phyloP scores from a whole-genome alignment of 2,329 filamentous ascomycete species.

The Sporothrix luriei region DNA sequence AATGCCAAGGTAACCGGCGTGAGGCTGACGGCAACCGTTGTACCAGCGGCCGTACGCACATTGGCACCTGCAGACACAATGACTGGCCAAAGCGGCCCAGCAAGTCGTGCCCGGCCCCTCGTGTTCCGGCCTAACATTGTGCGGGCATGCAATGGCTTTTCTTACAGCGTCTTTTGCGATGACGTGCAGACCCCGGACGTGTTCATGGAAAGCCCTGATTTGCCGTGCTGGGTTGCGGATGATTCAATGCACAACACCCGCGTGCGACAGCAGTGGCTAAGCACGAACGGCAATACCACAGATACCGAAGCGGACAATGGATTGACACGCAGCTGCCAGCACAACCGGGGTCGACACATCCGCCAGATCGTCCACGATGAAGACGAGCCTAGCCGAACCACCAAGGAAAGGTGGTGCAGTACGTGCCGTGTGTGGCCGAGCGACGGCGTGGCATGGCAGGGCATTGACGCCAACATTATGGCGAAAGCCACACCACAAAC shows the following conservation, averaged over 20 bases:
- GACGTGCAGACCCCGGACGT: slow-evolving; percentile 21
- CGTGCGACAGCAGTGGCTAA: slow-evolving; percentile 8
- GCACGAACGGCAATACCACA: not conserved
- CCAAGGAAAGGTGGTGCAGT: not conserved
- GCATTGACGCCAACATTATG: slow-evolving; percentile 1
- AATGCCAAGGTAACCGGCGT: slow-evolving; percentile 17
- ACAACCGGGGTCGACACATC: slow-evolving; percentile 13
- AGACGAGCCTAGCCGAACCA: not conserved
- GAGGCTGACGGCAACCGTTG: not conserved
- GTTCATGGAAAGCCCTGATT: not conserved
- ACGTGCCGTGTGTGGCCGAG: slow-evolving; percentile 1
- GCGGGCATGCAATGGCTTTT: slow-evolving; percentile 20
- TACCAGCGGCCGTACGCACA: not conserved
- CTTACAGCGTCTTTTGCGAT: slow-evolving; percentile 20
- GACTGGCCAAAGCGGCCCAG: not conserved
- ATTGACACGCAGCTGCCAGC: slow-evolving; percentile 19
- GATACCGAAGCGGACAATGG: slow-evolving; percentile 11
- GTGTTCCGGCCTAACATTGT: slow-evolving; percentile 2
- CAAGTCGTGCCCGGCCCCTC: not conserved
- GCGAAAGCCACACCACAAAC: not conserved
- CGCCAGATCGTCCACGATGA: not conserved
- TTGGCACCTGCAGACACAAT: slow-evolving; percentile 1
- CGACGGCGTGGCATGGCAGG: not conserved
- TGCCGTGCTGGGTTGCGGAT: slow-evolving; percentile 28
- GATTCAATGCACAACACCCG: slow-evolving; percentile 20